Evolutionary conservation across 2,329 filamentous ascomycete genomes (phyloP).

Genomic region (Alternaria sp.): DNA sequence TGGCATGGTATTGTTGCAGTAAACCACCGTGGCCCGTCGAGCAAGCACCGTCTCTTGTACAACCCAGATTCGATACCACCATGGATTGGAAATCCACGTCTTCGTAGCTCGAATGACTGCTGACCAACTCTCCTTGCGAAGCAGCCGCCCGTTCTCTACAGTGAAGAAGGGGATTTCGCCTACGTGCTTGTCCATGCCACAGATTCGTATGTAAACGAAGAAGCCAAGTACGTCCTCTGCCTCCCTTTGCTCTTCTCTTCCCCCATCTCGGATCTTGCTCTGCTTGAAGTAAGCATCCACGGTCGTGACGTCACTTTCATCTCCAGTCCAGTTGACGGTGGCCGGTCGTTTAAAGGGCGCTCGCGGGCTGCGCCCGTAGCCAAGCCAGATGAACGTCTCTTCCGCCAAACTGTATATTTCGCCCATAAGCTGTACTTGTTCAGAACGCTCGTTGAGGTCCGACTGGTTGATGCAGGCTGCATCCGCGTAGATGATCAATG

Average conservation of each 20-base stretch:
- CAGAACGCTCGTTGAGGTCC: slow-evolving; percentile 1
- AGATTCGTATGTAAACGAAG: background rate
- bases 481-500: slow-evolving; percentile 7
- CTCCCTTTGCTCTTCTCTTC: background rate
- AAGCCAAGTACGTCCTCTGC: slow-evolving; percentile 3
- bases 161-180: slow-evolving; percentile 3
- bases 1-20: slow-evolving; percentile 7
- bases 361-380: background rate
- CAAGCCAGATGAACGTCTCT: slow-evolving; percentile 2
- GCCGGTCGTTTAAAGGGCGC: background rate
- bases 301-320: background rate
- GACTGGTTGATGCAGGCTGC: slow-evolving; percentile 23
- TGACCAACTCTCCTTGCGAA: background rate
- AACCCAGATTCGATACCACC: slow-evolving; percentile 22
- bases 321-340: background rate
- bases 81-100: background rate
- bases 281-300: background rate
- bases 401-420: slow-evolving; percentile 12
- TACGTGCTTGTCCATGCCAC: background rate
- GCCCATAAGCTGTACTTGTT: slow-evolving; percentile 16
- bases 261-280: background rate
- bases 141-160: background rate
- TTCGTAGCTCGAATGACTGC: background rate
- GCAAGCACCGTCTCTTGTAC: slow-evolving; percentile 21
- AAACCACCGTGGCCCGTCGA: slow-evolving; percentile 13